Evolutionary conservation across 768 basidiomycete genomes (phyloP).

Genomic region (Lactifluus echinatus): DNA sequence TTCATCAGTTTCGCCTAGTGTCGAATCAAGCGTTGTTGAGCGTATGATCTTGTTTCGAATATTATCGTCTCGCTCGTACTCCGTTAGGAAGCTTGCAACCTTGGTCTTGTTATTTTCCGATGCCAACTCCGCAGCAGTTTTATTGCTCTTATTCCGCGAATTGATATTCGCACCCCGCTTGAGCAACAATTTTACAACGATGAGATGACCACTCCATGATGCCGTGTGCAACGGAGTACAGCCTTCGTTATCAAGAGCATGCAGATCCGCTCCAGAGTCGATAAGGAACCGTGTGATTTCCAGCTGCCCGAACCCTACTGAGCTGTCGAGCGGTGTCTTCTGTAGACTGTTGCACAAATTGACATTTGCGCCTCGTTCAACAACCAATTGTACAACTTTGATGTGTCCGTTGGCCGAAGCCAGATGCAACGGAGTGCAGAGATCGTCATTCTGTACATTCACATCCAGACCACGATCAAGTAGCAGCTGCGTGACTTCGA

Average conservation of each 20-base stretch:
- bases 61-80: not conserved
- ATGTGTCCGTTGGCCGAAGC: not conserved
- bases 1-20: not conserved
- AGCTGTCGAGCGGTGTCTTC: too few relatives aligned
- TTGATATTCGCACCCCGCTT: too few relatives aligned
- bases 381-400: not conserved
- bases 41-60: not conserved
- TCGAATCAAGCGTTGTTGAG: not conserved
- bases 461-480: too few relatives aligned
- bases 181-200: not conserved
- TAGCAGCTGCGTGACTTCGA: too few relatives aligned
- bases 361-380: too few relatives aligned
- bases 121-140: too few relatives aligned
- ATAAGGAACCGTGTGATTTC: too few relatives aligned
- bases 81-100: not conserved
- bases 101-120: not conserved
- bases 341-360: too few relatives aligned
- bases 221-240: not conserved
- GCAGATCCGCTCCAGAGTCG: slow-evolving; percentile 1
- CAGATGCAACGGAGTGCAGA: too few relatives aligned
- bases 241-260: too few relatives aligned
- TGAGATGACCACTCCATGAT: not conserved
- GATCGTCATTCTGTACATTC: too few relatives aligned
- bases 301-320: too few relatives aligned
- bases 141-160: not conserved